Evolutionary conservation across 768 basidiomycete genomes (phyloP), one percentile per base, ranked within the genome.

Genomic region (Lanmaoa pseudosensibilis): DNA sequence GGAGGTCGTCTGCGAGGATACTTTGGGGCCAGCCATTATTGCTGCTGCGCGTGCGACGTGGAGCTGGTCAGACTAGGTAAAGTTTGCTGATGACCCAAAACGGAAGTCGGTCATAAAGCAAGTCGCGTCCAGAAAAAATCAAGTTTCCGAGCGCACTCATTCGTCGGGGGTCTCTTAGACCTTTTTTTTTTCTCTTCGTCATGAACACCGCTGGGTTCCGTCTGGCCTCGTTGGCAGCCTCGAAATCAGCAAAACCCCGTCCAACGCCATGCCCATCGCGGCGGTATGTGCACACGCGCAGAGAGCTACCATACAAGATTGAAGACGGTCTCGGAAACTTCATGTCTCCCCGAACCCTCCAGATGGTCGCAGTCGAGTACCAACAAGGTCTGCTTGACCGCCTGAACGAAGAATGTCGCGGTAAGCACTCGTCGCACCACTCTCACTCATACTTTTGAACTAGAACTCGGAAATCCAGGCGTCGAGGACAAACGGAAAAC

Each of bases 361-460:
- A 81, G 59, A 80, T 82, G 56, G 76, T 94, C 47, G 87, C 87
- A 4, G 78, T 85, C 47, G 93, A 95, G 65, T 97, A 90, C 73
- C 94, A 95, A 69, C 80, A 90, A 57, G 94, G 94, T 10, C 77
- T 95, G 33, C 73, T 96, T 55, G 79, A 86, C 52, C 80, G 90
- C 48, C 71, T 97, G 46, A 92, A 90, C 62, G 83, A 88, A 11
- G 82, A 88, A 68, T 79, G 91, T 34, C 77, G 79, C 70, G 85
- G 94, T 94, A 65, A 56, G 81, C 69, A 39, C 36, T n/a, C 40
- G 7, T 30, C 46, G 5, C 33, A 4, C 27, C 55, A 4, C 30
- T 11, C 27, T 0, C 52, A 9, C n/a, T 5, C 27, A 4, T 2
- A 12, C 25, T 32, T 33, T 11, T 6, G 13, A 10, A 10, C 36